Evolutionary conservation across 2,329 filamentous ascomycete genomes (phyloP).

Genomic region (Periconia macrospinosa): DNA sequence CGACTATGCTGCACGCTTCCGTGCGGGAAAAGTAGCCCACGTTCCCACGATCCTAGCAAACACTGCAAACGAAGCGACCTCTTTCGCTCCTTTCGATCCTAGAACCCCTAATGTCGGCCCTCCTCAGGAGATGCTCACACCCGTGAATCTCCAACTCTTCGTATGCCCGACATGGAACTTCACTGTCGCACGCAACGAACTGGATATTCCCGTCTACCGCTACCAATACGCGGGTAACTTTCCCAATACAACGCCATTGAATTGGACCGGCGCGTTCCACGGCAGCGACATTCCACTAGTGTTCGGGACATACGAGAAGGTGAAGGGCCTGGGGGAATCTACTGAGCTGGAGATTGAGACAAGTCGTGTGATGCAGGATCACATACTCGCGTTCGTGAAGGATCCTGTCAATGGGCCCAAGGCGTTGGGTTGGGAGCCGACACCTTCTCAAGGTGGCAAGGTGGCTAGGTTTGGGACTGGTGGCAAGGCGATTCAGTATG

Average conservation of each 20-base stretch:
- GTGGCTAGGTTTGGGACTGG: constrained; percentile 11
- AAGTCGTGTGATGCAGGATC: constrained; percentile 36
- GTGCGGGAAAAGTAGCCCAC: constrained; percentile 9
- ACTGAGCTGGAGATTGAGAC: constrained; percentile 27
- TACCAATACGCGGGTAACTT: constrained; percentile 12
- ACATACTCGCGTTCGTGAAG: constrained; percentile 29
- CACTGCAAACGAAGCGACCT: constrained; percentile 13
- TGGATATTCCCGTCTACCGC: constrained; percentile 9
- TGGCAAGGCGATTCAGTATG: constrained; percentile 8
- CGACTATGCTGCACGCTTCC: constrained; percentile 15
- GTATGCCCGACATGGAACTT: constrained; percentile 10
- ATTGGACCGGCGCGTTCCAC: constrained; percentile 18
- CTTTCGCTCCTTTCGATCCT: constrained; percentile 6
- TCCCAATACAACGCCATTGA: constrained; percentile 8
- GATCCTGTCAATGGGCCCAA: constrained; percentile 21
- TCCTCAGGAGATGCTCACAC: constrained; percentile 2
- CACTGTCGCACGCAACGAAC: constrained; percentile 8
- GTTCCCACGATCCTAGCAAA: constrained; percentile 10
- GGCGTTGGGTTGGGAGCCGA: constrained; percentile 10
- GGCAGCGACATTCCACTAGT: constrained; percentile 16
- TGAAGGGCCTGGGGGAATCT: constrained; percentile 5
- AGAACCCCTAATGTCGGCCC: constrained; percentile 6
- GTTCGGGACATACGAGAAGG: constrained; percentile 19
- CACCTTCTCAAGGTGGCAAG: constrained; percentile 7
- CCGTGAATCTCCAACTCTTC: neutral